Conservation (phyloP, 2,329 filamentous ascomycete genomes). For the Pseudogymnoascus sp. region DNA sequence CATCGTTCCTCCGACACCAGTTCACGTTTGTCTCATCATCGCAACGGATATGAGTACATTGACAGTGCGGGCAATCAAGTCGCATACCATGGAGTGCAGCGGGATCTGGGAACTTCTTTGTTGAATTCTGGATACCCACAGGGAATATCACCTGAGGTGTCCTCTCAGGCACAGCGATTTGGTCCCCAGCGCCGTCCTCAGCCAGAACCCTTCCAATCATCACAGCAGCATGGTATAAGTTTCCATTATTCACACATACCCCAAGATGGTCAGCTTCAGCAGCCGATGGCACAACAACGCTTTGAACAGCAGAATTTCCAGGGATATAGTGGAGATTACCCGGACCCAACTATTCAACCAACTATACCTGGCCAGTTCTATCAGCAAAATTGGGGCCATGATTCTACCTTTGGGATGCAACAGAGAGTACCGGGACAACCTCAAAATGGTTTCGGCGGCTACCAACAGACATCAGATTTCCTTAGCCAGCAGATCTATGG, state of each 20-base stretch:
- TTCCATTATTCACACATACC: neutral
- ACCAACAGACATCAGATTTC: neutral
- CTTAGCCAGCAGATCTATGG: neutral
- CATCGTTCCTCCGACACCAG: neutral
- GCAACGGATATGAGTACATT: neutral
- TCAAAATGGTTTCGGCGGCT: neutral
- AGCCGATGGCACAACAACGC: neutral
- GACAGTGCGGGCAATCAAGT: neutral
- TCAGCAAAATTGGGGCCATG: neutral
- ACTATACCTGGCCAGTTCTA: neutral
- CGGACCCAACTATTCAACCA: neutral
- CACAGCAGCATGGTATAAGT: neutral
- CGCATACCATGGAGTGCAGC: neutral
- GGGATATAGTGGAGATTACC: neutral
- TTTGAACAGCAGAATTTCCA: neutral
- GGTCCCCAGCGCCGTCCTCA: neutral
- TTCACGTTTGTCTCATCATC: neutral
- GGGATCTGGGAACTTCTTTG: neutral
- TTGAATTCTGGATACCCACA: neutral
- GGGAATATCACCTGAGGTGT: neutral
- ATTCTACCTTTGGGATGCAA: neutral
- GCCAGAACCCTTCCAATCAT: neutral
- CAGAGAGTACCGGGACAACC: neutral
- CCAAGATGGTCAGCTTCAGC: neutral
- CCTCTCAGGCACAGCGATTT: neutral